A percentile compares a stretch with the other conserved stretches of the same genome.
phyloP scores from a whole-genome alignment of 2,329 filamentous ascomycete species.

The Akanthomyces dipterigenus region DNA sequence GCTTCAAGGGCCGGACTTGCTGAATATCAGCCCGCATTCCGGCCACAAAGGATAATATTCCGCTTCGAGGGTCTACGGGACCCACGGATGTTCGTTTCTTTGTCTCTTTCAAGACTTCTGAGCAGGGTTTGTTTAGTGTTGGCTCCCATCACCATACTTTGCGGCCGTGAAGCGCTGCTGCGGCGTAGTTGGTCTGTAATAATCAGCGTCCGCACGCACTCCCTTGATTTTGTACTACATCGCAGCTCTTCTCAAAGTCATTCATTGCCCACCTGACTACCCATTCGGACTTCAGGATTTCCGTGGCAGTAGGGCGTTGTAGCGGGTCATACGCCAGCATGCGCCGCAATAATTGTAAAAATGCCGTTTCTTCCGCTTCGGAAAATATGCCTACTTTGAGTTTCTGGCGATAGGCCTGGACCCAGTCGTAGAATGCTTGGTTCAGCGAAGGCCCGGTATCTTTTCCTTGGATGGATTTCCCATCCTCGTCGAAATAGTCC shows the following conservation, averaged over 20 bases:
- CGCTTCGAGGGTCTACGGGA: no score
- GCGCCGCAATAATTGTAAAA: slow-evolving; percentile 24
- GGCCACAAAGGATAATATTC: no score
- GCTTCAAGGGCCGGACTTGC: no score
- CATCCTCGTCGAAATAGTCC: background rate
- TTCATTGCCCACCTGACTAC: slow-evolving; percentile 25
- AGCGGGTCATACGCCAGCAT: slow-evolving; percentile 25
- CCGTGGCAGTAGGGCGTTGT: slow-evolving; percentile 22
- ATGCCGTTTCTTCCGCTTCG: slow-evolving; percentile 15
- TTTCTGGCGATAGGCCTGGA: background rate
- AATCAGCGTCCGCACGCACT: no score
- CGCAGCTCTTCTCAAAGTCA: background rate
- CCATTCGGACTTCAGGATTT: slow-evolving; percentile 27
- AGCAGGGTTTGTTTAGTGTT: no score
- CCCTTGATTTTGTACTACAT: no score
- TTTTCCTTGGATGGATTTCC: background rate
- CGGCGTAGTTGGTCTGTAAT: no score
- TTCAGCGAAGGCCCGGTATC: slow-evolving; percentile 18
- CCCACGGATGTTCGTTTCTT: no score
- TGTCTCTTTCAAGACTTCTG: no score
- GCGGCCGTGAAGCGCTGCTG: no score
- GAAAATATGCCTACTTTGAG: slow-evolving; percentile 14
- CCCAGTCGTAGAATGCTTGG: slow-evolving; percentile 11
- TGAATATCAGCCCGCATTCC: no score
- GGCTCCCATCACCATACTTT: no score